These are phyloP conservation scores for Fonsecaea nubica DNA, from an alignment of 2,329 filamentous ascomycete genomes.

Conservation along the genomic window DNA sequence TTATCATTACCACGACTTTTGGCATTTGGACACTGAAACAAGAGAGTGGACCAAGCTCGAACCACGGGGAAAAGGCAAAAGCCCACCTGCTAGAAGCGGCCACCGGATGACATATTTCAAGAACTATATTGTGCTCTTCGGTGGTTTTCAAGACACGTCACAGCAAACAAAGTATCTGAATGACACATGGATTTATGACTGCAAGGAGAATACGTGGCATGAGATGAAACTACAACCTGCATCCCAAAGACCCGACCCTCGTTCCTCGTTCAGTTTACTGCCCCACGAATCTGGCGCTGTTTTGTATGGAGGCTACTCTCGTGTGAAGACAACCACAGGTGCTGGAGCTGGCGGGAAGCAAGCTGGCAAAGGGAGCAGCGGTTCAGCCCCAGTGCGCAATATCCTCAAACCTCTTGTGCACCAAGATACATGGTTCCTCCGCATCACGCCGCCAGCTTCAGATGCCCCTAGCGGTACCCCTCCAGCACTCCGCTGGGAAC, in stretches of 20 bases:
- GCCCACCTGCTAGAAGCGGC: slow-evolving; percentile 83
- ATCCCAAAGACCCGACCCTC: slow-evolving; percentile 84
- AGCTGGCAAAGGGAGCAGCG: slow-evolving; percentile 60
- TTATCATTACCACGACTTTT: slow-evolving; percentile 99
- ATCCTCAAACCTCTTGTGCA: slow-evolving; percentile 86
- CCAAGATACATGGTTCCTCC: slow-evolving; percentile 92
- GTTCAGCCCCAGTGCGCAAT: slow-evolving; percentile 62
- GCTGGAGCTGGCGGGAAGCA: slow-evolving; percentile 62
- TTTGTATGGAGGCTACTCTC: slow-evolving; percentile 90
- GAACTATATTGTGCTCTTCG: slow-evolving; percentile 94
- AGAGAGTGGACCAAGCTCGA: slow-evolving; percentile 94
- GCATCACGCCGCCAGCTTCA: slow-evolving; percentile 73
- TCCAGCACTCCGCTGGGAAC: slow-evolving; percentile 86
- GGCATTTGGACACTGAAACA: slow-evolving; percentile 81
- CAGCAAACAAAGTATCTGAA: slow-evolving; percentile 92
- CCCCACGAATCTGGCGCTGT: slow-evolving; percentile 90
- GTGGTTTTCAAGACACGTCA: slow-evolving; percentile 95
- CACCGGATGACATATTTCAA: slow-evolving; percentile 98
- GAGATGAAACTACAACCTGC: slow-evolving; percentile 76
- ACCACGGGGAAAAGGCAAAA: slow-evolving; percentile 71
- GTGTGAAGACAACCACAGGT: slow-evolving; percentile 71
- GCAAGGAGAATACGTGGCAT: slow-evolving; percentile 82
- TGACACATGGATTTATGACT: slow-evolving; percentile 96
- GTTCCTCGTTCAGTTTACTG: slow-evolving; percentile 89
- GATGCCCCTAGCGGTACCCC: slow-evolving; percentile 70